phyloP scores from a whole-genome alignment of 148 eudicot genomes.

The Vaccinium vitisidaea region DNA sequence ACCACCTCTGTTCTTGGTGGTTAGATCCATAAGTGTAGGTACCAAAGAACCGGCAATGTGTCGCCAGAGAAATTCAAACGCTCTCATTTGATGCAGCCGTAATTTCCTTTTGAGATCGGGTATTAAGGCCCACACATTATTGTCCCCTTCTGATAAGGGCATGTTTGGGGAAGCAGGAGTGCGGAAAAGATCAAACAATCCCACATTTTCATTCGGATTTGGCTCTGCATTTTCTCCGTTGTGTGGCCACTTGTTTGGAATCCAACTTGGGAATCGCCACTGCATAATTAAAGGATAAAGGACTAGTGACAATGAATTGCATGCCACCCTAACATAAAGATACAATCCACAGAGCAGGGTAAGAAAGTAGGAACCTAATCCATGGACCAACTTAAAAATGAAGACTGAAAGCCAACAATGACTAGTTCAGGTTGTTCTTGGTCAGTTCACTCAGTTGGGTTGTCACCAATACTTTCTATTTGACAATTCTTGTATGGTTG shows the following conservation, averaged over 20 bases:
- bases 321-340: neutral
- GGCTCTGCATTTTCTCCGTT: constrained; percentile 52
- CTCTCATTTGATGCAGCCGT: constrained; percentile 75
- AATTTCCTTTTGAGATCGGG: constrained; percentile 68
- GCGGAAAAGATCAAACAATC: constrained; percentile 37
- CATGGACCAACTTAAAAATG: neutral
- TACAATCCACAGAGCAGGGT: neutral
- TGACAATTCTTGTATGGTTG: neutral
- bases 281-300: constrained; percentile 23
- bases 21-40: constrained; percentile 71
- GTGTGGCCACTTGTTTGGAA: constrained; percentile 39
- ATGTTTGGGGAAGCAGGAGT: constrained; percentile 50
- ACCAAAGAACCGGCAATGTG: constrained; percentile 80
- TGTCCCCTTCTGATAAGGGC: constrained; percentile 45
- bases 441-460: neutral
- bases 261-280: constrained; percentile 41
- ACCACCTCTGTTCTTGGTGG: constrained; percentile 68
- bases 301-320: neutral
- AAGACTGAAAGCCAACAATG: neutral
- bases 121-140: constrained; percentile 82
- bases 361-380: neutral
- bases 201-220: constrained; percentile 43
- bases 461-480: neutral
- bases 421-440: neutral
- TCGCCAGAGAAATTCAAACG: constrained; percentile 90